Evolutionary conservation across 2,329 filamentous ascomycete genomes (phyloP).

Genomic region (Beauveria varroae): DNA sequence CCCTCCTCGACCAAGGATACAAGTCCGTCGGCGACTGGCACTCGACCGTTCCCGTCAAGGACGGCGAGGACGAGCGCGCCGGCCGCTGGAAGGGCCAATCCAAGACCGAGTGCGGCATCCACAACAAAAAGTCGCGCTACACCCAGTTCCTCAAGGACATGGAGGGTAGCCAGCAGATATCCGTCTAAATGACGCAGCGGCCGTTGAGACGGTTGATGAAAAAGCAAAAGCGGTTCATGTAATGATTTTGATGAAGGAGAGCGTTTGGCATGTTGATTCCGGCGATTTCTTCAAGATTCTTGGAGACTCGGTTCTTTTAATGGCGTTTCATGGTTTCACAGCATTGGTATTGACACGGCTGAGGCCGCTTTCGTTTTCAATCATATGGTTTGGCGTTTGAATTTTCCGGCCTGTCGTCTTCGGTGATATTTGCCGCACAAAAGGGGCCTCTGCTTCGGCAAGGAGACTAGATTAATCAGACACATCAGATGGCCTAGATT

Average conservation of each 20-base stretch:
- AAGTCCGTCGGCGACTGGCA: constrained; percentile 99
- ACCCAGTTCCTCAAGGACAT: constrained; percentile 73
- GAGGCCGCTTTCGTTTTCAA: neutral
- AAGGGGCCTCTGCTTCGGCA: neutral
- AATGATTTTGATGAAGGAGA: constrained; percentile 8
- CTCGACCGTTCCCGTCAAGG: constrained; percentile 82
- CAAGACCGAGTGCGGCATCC: constrained; percentile 98
- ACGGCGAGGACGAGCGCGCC: constrained; percentile 90
- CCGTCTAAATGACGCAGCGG: neutral
- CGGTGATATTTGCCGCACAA: neutral
- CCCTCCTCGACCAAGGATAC: constrained; percentile 85
- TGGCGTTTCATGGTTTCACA: constrained; percentile 6
- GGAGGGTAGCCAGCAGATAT: constrained; percentile 54
- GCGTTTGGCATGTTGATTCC: neutral
- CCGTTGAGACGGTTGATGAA: neutral
- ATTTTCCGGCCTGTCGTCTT: neutral
- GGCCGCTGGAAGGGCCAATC: constrained; percentile 93
- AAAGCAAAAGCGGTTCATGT: neutral
- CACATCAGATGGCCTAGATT: neutral
- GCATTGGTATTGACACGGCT: neutral
- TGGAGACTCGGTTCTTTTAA: neutral
- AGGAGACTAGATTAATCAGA: neutral
- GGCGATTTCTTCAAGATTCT: neutral
- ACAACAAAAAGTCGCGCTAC: constrained; percentile 95
- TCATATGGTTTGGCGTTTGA: constrained; percentile 7